Evolutionary conservation across 2,329 filamentous ascomycete genomes (phyloP), one percentile per base, ranked within the genome.

Genomic region (Kalaharituber pfeilii): DNA sequence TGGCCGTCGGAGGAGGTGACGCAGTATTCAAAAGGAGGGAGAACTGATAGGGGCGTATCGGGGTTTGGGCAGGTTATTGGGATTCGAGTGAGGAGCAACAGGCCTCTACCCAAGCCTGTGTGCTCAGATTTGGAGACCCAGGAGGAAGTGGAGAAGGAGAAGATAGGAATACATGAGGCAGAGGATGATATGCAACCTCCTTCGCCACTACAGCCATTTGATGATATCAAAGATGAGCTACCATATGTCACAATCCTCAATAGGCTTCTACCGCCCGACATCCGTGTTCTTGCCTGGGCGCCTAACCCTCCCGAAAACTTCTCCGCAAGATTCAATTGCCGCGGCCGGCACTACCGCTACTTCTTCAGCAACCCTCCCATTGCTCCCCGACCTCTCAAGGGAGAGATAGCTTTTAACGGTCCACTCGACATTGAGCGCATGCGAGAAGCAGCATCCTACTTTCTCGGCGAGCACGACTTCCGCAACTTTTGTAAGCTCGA

Each of bases 401-500:
- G 77, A 47, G 69, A 71, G 30, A 30, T 57, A 53, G 60, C 61
- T 52, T 77, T 76, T 64, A 76, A 81, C 60, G 88, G 87, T 29
- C 91, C 83, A 79, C 76, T 98, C 5, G 82, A 96, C 69, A 84
- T 96, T 54, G 80, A 79, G 0, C 82, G 82, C 30, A 98, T 98
- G 91, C 77, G 79, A 20, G 70, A 79, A 63, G 91, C 85, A 0
- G 91, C 89, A 24, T 81, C 79, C 66, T 73, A 80, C 50, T 89
- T 86, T 62, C 78, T 87, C 62, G 91, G 91, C 5, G 68, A 80
- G 51, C 86, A 96, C 68, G 91, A 98, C 70, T 98, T 96, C 70
- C 80, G 91, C 57, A 98, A 98, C 68, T 84, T 96, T 66, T 96
- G 91, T 75, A 94, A 94, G 69, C 74, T 96, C 56, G 91, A 98